A percentile compares a stretch with the other conserved stretches of the same genome.
These are phyloP conservation scores for Penicillium roqueforti DNA, from an alignment of 495 filamentous ascomycete species.

Conservation along the genomic window DNA sequence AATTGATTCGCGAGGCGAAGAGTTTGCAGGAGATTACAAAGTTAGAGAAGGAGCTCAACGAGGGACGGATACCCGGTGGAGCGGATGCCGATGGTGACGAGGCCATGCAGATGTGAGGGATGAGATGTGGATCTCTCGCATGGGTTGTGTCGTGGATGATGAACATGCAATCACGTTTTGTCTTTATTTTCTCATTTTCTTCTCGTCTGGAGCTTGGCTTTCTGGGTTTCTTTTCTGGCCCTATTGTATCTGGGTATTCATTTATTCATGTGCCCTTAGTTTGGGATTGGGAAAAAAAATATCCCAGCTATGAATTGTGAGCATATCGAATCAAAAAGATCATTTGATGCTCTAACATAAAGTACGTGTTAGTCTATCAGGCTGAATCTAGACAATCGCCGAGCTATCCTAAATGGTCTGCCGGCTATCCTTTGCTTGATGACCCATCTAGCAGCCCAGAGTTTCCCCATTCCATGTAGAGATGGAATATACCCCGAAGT, in stretches of 20 bases:
- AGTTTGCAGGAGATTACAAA: constrained; percentile 79
- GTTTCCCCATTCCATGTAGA: too few species aligned
- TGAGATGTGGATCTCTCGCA: not conserved
- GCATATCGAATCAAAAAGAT: constrained; percentile 1
- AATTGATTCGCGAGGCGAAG: constrained; percentile 76
- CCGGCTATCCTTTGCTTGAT: too few species aligned
- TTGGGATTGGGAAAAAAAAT: not conserved
- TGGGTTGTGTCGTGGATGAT: not conserved
- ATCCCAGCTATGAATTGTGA: not conserved
- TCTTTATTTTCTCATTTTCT: constrained; percentile 4
- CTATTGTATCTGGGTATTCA: constrained; percentile 15
- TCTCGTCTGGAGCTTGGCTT: constrained; percentile 10
- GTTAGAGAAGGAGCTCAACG: constrained; percentile 79
- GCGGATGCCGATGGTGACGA: constrained; percentile 39
- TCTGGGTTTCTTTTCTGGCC: constrained; percentile 9
- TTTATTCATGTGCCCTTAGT: constrained; percentile 1
- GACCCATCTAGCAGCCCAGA: too few species aligned
- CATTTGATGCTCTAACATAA: not conserved
- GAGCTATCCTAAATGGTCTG: too few species aligned
- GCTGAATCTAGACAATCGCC: too few species aligned
- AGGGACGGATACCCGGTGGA: constrained; percentile 75
- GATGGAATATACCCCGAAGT: too few species aligned
- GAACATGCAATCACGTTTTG: constrained; percentile 15
- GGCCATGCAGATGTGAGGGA: constrained; percentile 35
- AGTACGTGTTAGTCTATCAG: not conserved